phyloP scores from a whole-genome alignment of 2,329 filamentous ascomycete species.

The Fonsecaea pugnacius region DNA sequence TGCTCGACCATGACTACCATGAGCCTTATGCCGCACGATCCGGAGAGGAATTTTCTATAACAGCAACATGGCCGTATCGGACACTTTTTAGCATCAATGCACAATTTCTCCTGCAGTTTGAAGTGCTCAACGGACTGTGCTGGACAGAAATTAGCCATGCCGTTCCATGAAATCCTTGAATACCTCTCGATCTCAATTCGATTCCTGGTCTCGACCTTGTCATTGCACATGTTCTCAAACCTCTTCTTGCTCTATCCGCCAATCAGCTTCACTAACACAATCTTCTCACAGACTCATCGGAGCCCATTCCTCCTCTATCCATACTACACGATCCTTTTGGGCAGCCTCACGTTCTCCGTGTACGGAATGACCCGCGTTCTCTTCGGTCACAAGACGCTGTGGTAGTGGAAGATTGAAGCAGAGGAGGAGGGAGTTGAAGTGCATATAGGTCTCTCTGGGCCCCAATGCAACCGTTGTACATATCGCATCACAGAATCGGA shows the following conservation, averaged over 20 bases:
- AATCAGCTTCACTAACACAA: not conserved
- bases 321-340: slow-evolving; percentile 55
- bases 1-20: not conserved
- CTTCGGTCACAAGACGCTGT: slow-evolving; percentile 69
- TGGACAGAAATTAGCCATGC: not conserved
- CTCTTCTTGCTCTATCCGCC: not conserved
- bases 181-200: not conserved
- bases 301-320: slow-evolving; percentile 64
- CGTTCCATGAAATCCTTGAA: not conserved
- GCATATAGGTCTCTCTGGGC: not conserved
- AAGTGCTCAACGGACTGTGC: not conserved
- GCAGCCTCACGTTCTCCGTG: slow-evolving; percentile 39
- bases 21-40: not conserved
- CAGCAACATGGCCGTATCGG: not conserved
- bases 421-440: slow-evolving; percentile 1
- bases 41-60: not conserved
- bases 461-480: slow-evolving; percentile 28
- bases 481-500: slow-evolving; percentile 16
- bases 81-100: not conserved
- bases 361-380: slow-evolving; percentile 53
- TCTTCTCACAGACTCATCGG: slow-evolving; percentile 53
- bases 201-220: not conserved
- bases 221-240: not conserved
- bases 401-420: slow-evolving; percentile 18
- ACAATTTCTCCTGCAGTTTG: not conserved